These are phyloP conservation scores for Umbellularia californica DNA, from an alignment of 164 flowering plant genomes.

Conservation along the genomic window DNA sequence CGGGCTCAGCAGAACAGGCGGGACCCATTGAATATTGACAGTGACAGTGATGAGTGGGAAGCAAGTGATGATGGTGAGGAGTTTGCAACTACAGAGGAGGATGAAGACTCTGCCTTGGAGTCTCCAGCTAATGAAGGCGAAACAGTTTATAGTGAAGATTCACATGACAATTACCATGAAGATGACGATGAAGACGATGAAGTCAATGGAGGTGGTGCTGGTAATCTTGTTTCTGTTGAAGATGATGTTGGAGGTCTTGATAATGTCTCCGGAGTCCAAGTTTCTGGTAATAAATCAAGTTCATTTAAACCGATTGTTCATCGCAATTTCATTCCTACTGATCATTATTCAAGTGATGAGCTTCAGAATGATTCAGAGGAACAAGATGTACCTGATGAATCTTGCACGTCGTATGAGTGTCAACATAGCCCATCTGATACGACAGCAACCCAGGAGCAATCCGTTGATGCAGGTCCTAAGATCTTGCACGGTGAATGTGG, in stretches of 20 bases:
- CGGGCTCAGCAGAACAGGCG: conserved; percentile 67
- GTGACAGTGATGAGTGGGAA: conserved; percentile 73
- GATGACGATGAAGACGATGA: conserved; percentile 12
- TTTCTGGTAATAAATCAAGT: neutral
- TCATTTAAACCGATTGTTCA: neutral
- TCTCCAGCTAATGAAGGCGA: conserved; percentile 27
- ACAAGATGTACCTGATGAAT: conserved; percentile 37
- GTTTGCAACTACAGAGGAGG: conserved; percentile 30
- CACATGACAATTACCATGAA: conserved; percentile 6
- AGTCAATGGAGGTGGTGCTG: conserved; percentile 11
- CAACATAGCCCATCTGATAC: conserved; percentile 18
- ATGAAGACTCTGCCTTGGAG: conserved; percentile 38
- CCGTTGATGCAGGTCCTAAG: conserved; percentile 4
- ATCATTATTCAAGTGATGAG: conserved; percentile 4
- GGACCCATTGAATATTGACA: conserved; percentile 40
- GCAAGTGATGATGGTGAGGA: conserved; percentile 30
- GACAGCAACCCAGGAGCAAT: conserved; percentile 16
- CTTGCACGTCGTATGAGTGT: conserved; percentile 37
- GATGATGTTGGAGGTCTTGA: conserved; percentile 22
- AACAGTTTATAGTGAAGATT: conserved; percentile 6
- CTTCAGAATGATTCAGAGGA: conserved; percentile 19
- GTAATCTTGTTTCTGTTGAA: conserved; percentile 13
- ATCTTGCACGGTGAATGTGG: conserved; percentile 16
- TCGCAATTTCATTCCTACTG: neutral
- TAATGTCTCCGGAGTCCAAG: conserved; percentile 8